Percentiles rank a stretch among this genome's conserved stretches.
phyloP scores from a whole-genome alignment of 306 rosid species.

The Amphicarpaea edgeworthii region DNA sequence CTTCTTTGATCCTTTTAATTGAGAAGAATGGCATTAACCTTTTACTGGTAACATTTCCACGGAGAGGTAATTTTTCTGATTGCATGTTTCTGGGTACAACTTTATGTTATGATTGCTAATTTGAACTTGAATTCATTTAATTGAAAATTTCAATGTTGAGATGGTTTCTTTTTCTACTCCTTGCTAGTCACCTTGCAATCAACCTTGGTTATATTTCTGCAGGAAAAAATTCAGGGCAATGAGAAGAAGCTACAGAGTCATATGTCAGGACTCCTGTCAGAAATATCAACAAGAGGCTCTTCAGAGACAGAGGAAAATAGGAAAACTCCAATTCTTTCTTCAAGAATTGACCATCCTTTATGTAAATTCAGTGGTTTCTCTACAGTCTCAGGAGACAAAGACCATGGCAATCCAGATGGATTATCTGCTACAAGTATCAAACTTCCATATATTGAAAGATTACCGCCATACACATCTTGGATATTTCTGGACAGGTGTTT shows the following conservation, averaged over 20 bases:
- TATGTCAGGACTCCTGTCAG: constrained; percentile 50
- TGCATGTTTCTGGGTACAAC: neutral
- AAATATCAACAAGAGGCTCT: constrained; percentile 49
- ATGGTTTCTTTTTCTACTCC: constrained; percentile 39
- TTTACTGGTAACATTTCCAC: neutral
- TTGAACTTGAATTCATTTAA: constrained; percentile 17
- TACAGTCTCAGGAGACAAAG: constrained; percentile 69
- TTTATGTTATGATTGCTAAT: constrained; percentile 3
- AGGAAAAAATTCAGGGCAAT: constrained; percentile 80
- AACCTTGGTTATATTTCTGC: constrained; percentile 41
- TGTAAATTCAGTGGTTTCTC: constrained; percentile 66
- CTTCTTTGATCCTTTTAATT: constrained; percentile 11
- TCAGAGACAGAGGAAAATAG: constrained; percentile 47
- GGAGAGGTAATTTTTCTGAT: constrained; percentile 6
- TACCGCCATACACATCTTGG: constrained; percentile 94
- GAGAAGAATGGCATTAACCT: constrained; percentile 1
- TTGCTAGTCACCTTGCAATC: constrained; percentile 26
- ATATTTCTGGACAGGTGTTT: constrained; percentile 86
- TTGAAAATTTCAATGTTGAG: constrained; percentile 8
- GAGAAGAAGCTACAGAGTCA: constrained; percentile 64
- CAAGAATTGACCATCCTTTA: constrained; percentile 71
- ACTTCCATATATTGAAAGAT: constrained; percentile 68
- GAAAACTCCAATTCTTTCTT: constrained; percentile 60
- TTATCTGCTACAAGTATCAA: constrained; percentile 59
- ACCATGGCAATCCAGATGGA: constrained; percentile 60